Base-by-base conservation (phyloP, 495 filamentous ascomycete genomes). In the Neurospora sp. region DNA sequence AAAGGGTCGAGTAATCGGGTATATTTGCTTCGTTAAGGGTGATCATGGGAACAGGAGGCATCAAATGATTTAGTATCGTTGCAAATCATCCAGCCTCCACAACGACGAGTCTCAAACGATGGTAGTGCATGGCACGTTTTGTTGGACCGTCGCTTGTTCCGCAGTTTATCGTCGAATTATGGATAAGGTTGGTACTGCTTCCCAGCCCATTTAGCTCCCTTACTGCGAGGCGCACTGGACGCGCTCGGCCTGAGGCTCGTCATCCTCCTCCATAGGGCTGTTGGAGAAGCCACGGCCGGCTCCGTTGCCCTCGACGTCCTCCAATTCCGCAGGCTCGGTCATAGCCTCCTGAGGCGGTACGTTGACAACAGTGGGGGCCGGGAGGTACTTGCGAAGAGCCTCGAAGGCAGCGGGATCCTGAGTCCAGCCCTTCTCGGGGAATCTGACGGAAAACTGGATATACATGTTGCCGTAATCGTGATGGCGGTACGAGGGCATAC, bases 151-250 rank as follows among this genome's bases (percentile, higher is more conserved):
- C 54, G 54, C 12, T 35, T 62, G 12, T 62, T 8, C 54, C 54
- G 54, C 27, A 35, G 9, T 62, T 35, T 31, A 35, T 62, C 54
- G 54, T 62, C 54, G 54, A 62, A 62, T 62, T n/a, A 71, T 18
- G 39, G 40, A 20, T 14, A 38, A 35, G 41, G 70, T 18, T 20
- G 12, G 9, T 42, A 14, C 23, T 71, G n/a, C 54, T 62, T 62
- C 54, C 54, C 54, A 31, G 54, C 54, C 23, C 35, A 37, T 39
- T 31, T 11, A 16, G 35, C 37, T 39, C n/a, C 54, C 76, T 91
- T 97, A 99, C 89, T 98, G 96, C 8, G 93, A 96, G 75, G 96
- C 96, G 82, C 96, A 99, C 86, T 98, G 96, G 77, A 99, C 94
- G 48, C 96, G 88, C 86, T 99, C 96, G 54, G 89, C 94, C 75